Conservation (phyloP, 1,139 yeast genomes). For the Suhomyces bokatorum region DNA sequence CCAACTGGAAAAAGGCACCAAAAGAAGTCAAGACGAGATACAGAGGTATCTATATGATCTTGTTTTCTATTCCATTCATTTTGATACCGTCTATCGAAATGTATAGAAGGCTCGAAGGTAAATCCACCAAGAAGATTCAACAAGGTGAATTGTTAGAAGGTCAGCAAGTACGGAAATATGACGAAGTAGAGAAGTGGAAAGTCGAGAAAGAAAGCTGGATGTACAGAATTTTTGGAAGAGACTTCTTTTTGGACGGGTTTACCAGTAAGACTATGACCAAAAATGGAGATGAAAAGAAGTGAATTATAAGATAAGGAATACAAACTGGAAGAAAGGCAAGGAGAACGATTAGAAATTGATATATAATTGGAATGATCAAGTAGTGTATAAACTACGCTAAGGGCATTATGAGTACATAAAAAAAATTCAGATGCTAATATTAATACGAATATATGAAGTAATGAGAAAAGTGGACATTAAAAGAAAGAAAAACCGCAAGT, state of each 20-base stretch:
- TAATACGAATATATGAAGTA: constrained; percentile 36
- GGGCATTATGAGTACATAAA: no score
- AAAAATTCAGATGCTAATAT: not conserved
- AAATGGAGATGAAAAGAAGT: constrained; percentile 5
- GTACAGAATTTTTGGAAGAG: constrained; percentile 45
- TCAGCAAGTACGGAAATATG: constrained; percentile 35
- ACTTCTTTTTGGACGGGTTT: constrained; percentile 48
- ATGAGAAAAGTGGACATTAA: not conserved
- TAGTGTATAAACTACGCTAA: no score
- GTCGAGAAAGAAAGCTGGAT: constrained; percentile 39
- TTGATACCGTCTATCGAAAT: constrained; percentile 39
- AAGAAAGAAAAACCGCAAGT: not conserved
- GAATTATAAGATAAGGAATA: constrained; percentile 28
- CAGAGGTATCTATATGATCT: constrained; percentile 40
- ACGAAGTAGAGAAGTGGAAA: constrained; percentile 44
- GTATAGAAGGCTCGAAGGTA: constrained; percentile 42
- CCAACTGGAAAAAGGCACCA: constrained; percentile 51
- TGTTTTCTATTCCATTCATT: constrained; percentile 42
- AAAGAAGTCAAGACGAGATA: constrained; percentile 39
- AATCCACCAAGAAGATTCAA: constrained; percentile 43
- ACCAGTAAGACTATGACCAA: constrained; percentile 44
- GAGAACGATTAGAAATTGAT: not conserved
- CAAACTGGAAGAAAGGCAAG: not conserved
- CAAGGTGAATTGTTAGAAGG: constrained; percentile 44
- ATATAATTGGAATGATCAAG: not conserved